phyloP scores from a whole-genome alignment of 2,329 filamentous ascomycete species.

The Microsporum ferrugineum region DNA sequence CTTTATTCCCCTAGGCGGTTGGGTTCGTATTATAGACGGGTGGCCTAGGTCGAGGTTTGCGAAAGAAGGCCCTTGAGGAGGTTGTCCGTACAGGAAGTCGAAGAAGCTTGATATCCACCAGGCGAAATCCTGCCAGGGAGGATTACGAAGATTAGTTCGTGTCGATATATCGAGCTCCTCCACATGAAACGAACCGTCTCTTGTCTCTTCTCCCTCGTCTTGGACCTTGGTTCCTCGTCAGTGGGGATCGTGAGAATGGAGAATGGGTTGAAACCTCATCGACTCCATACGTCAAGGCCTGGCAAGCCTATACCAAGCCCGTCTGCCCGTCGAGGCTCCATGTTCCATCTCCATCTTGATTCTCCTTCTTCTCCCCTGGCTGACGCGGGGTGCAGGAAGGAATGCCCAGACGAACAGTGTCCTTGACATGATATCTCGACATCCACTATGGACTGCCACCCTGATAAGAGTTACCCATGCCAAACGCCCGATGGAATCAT shows the following conservation, averaged over 20 bases:
- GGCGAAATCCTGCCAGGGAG: not conserved
- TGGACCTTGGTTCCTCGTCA: not conserved
- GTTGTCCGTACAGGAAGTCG: not conserved
- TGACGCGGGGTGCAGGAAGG: not conserved
- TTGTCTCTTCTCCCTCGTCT: not conserved
- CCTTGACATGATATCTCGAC: not conserved
- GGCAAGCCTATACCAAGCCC: not conserved
- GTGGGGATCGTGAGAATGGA: not conserved
- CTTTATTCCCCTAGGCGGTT: not conserved
- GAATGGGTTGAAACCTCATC: not conserved
- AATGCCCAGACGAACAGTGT: not conserved
- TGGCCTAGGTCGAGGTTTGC: not conserved
- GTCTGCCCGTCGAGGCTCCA: not conserved
- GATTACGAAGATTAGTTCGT: not conserved
- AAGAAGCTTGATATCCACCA: not conserved
- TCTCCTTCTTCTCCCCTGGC: not conserved
- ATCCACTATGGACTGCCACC: too few species aligned
- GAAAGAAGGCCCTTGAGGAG: not conserved
- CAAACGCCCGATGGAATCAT: not conserved
- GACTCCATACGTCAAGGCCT: not conserved
- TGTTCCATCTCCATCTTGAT: not conserved
- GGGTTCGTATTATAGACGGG: not conserved
- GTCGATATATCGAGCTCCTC: not conserved
- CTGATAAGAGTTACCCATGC: not conserved
- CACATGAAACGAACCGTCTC: not conserved